A percentile compares a stretch with the other conserved stretches of the same genome.
phyloP scores from a whole-genome alignment of 495 filamentous ascomycete species.

The Diplogelasinospora grovesii region DNA sequence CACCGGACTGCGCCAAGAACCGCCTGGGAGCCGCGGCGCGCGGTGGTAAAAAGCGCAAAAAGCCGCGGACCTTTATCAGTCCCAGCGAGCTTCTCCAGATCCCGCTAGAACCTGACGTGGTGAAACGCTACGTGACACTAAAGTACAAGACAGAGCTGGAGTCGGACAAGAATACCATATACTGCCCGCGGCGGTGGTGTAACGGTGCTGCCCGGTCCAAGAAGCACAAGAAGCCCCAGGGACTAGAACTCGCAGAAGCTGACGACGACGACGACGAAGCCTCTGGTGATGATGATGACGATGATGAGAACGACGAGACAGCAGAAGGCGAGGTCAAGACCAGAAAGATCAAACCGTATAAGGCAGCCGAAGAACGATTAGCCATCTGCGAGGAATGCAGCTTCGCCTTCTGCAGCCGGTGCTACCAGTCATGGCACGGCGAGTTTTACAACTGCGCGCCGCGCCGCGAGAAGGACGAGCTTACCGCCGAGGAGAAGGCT shows the following conservation, averaged over 20 bases:
- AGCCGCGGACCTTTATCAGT: conserved; percentile 58
- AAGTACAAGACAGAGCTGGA: conserved; percentile 91
- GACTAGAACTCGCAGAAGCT: conserved; percentile 40
- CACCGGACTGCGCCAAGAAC: conserved; percentile 67
- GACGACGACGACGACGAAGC: conserved; percentile 46
- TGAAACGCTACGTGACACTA: conserved; percentile 78
- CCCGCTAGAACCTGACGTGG: conserved; percentile 61
- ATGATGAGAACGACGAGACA: conserved; percentile 30
- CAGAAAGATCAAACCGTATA: conserved; percentile 17
- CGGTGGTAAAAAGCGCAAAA: conserved; percentile 29
- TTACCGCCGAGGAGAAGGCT: conserved; percentile 77
- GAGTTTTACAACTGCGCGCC: conserved; percentile 59
- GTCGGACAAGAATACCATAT: conserved; percentile 85
- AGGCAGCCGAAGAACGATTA: conserved; percentile 38
- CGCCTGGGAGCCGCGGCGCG: conserved; percentile 25
- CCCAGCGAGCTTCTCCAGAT: conserved; percentile 88
- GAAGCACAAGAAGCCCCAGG: conserved; percentile 64
- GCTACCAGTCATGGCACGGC: conserved; percentile 76
- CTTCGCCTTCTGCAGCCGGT: conserved; percentile 79
- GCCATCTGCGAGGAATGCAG: conserved; percentile 82
- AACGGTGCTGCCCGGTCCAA: conserved; percentile 81
- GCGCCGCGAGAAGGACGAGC: conserved; percentile 52
- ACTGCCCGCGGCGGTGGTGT: conserved; percentile 91
- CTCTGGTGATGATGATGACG: conserved; percentile 36
- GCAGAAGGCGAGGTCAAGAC: conserved; percentile 16